phyloP scores from a whole-genome alignment of 148 eudicot species.

The Chenopodium quinoa region DNA sequence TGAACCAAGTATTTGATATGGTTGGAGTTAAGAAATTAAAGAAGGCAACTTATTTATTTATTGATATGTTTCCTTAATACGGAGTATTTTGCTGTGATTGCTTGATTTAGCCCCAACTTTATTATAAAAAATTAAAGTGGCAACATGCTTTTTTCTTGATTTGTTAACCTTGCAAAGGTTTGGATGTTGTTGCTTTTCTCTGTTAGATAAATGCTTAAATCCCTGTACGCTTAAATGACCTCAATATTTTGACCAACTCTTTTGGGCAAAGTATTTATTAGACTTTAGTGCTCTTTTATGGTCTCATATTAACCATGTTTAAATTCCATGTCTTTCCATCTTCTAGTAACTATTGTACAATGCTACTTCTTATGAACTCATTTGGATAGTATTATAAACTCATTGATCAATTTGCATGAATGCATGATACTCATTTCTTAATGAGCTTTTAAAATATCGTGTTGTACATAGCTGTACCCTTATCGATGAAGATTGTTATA shows the following conservation, averaged over 20 bases:
- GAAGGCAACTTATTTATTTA: background rate
- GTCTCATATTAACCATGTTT: background rate
- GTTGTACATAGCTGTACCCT: background rate
- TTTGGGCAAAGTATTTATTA: background rate
- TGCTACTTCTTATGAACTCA: too few species aligned
- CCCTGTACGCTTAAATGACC: background rate
- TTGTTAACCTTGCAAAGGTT: background rate
- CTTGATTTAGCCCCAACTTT: too few species aligned
- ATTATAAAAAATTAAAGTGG: background rate
- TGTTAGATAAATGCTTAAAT: background rate
- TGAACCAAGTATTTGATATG: background rate
- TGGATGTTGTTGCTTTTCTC: background rate
- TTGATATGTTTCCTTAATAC: background rate
- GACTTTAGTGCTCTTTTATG: background rate
- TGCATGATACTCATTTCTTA: background rate
- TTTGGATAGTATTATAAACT: background rate
- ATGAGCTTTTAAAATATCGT: background rate
- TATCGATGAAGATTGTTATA: background rate
- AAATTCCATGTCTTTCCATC: background rate
- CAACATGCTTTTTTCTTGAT: background rate
- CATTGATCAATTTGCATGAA: background rate
- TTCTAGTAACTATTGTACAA: too few species aligned
- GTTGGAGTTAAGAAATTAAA: background rate
- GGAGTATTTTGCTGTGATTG: too few species aligned
- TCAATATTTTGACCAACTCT: background rate